phyloP scores from a whole-genome alignment of 805 yeast genomes.

The Saturnispora sanitii region DNA sequence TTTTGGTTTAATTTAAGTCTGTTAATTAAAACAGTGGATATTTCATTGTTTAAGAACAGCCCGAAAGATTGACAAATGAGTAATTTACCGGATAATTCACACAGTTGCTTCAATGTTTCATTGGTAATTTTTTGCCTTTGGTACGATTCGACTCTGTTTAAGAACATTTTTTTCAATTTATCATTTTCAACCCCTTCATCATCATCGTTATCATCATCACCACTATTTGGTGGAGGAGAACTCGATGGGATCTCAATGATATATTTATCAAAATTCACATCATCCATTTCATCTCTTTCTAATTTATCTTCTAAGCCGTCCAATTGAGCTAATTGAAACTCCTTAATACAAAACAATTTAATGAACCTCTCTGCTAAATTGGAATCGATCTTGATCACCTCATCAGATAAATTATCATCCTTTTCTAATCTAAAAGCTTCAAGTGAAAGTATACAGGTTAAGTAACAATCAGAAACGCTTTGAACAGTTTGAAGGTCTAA shows the following conservation, averaged over 20 bases:
- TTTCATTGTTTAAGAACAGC: constrained; percentile 1
- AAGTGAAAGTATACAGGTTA: background rate
- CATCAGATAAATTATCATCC: background rate
- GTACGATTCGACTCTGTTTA: background rate
- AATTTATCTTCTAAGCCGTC: constrained; percentile 26
- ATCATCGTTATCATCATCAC: constrained; percentile 12
- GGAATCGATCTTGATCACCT: background rate
- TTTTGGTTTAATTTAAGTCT: constrained; percentile 21
- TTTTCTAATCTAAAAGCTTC: constrained; percentile 5
- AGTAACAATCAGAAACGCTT: background rate
- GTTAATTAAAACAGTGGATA: constrained; percentile 8
- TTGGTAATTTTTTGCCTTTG: background rate
- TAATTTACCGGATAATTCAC: constrained; percentile 20
- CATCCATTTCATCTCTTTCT: constrained; percentile 46
- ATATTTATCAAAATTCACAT: constrained; percentile 21
- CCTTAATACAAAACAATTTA: constrained; percentile 39
- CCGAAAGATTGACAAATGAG: constrained; percentile 11
- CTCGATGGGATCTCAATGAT: background rate
- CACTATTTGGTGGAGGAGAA: background rate
- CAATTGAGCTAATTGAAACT: constrained; percentile 33
- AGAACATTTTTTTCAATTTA: background rate
- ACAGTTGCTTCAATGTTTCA: constrained; percentile 16
- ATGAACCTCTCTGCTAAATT: constrained; percentile 24
- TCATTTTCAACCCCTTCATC: constrained; percentile 9
- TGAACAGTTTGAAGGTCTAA: constrained; percentile 1